Base-by-base conservation (phyloP, 1,139 yeast species). In the Nakaseomyces uthaithaninus region DNA sequence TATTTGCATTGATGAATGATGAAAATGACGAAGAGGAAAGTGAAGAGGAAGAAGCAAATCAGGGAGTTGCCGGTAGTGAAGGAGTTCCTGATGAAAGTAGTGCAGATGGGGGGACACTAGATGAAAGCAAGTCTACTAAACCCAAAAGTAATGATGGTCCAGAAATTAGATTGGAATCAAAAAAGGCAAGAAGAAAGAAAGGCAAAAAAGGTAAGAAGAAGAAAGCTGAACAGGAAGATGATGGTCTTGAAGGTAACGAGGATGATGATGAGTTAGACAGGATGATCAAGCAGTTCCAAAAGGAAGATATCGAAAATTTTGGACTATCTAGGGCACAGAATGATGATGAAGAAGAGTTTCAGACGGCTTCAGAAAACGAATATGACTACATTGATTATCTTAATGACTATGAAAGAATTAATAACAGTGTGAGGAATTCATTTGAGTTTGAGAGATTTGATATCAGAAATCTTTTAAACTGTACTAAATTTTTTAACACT, bases 1-100 rank as follows among this genome's bases (percentile, higher is more conserved):
- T 77, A 2, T 78, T 77, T 63, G 73, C 74, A 2, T 59, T 77
- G 39, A 63, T 79, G 45, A 67, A 63, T 34, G 72, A 59, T 3
- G 73, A 61, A 3, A 66, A 59, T 1, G 68, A 63, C 2, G 62
- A 52, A 3, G 67, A 60, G 3, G 65, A 57, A 4, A 62, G 55
- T 11, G 60, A 55, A 2, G 55, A 48, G 9, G 54, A 48, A n/a
- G 44, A 48, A 4, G 45, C 35, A 8, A 44, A 51, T 25, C 45
- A 46, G 14, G 24, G 3, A 4, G 23, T 16, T 4, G 11, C 4
- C 5, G 35, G 39, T 20, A 25, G 27, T 8, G 47, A 52, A 10
- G 24, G n/a, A 10, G 39, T 25, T n/a, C 4, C 20, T 4, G 46
- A 42, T 2, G 49, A 40, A 8, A 47, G 42, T 3, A 45, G 40